Base-by-base conservation (phyloP, 306 rosid genomes). In the Rosa persica region DNA sequence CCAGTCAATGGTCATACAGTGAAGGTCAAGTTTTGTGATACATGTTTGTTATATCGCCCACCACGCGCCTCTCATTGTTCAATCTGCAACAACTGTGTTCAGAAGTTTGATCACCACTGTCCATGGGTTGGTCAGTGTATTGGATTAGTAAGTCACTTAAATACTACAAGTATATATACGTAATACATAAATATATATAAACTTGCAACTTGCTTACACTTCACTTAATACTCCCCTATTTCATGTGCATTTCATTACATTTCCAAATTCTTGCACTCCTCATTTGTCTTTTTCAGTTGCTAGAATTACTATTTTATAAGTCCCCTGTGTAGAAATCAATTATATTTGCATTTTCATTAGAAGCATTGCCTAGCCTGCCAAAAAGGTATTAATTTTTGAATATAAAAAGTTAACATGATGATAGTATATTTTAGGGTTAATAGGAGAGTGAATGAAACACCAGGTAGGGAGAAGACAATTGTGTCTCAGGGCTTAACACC, bases 71-170 rank as follows among this genome's bases (percentile, higher is more conserved):
- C 98, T 49, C 98, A 94, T 84, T 94, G 98, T 70, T 92, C 98
- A 5, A 84, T 94, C 47, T 94, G 98, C 87, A 92, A 94, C 80
- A 94, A 94, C 69, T 94, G 98, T 77, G 98, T 94, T 58, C 94
- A 90, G 72, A 94, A 94, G 83, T 92, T 94, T 60, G 98, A 94
- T 88, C 98, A 94, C 79, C 98, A 94, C 67, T 94, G 97, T 84
- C 98, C 97, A 20, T 92, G 98, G 98, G 97, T 94, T 76, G 98
- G 98, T 75, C 97, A 94, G 79, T 94, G 98, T 72, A 92, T 94
- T 87, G 98, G 92, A 80, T 69, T 81, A 72, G 98, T 94, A 84
- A 90, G 93, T 85, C 81, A 40, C 12, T 1, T 17, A n/a, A 70
- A n/a, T 10, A 12, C 42, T 27, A 62, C 66, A 58, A 10, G 17